phyloP scores from a whole-genome alignment of 2,329 filamentous ascomycete genomes.

The Aureobasidium subglaciale region DNA sequence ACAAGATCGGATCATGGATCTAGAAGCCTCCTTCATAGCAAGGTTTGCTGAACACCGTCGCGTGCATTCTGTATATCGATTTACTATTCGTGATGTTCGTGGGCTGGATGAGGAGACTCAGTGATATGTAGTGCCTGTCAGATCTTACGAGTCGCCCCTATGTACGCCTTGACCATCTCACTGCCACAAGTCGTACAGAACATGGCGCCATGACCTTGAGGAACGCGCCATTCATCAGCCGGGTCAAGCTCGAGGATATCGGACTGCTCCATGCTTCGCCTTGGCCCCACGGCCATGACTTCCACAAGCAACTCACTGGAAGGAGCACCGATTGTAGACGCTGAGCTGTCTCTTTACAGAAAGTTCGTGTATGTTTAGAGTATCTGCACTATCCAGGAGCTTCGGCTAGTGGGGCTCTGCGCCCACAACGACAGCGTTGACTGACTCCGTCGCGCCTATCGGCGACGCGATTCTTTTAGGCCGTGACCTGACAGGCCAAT shows the following conservation, averaged over 20 bases:
- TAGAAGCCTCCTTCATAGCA: not conserved
- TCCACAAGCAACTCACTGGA: not conserved
- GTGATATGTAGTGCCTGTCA: not conserved
- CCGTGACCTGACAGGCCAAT: slow-evolving; percentile 1
- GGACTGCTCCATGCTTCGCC: not conserved
- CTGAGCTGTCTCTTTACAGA: not conserved
- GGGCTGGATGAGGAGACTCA: not conserved
- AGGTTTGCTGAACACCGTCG: not conserved
- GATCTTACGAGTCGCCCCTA: not conserved
- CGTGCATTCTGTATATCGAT: not conserved
- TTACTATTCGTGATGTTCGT: not conserved
- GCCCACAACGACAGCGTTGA: not conserved
- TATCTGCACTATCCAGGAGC: slow-evolving; percentile 7
- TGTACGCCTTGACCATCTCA: slow-evolving; percentile 1
- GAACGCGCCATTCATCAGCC: slow-evolving; percentile 2
- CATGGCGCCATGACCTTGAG: slow-evolving; percentile 3
- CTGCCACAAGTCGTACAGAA: slow-evolving; percentile 6
- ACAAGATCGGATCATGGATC: not conserved
- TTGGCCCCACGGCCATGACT: not conserved
- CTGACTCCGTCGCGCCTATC: not conserved
- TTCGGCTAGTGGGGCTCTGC: not conserved
- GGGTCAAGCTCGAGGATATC: not conserved
- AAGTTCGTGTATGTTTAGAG: slow-evolving; percentile 5
- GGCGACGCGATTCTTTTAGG: not conserved
- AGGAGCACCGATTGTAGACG: not conserved